Conservation (phyloP, 2,329 filamentous ascomycete genomes). For the Bipolaris victoriae region DNA sequence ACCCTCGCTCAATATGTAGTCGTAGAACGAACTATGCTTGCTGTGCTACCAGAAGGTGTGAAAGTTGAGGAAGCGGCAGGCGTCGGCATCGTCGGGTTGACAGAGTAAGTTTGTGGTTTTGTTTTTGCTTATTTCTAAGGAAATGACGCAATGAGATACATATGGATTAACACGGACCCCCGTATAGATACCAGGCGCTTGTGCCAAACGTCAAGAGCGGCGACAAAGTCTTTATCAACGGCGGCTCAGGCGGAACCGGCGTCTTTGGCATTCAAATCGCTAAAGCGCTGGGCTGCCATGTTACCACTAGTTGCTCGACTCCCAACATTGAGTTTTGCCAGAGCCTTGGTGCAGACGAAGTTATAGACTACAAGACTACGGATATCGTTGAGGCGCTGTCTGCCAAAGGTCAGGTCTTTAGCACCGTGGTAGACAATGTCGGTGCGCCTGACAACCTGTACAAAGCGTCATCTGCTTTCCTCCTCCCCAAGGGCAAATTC, state of each 20-base stretch:
- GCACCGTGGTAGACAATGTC: conserved; percentile 65
- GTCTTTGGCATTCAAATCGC: conserved; percentile 68
- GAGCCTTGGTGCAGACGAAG: conserved; percentile 66
- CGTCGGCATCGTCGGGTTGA: conserved; percentile 48
- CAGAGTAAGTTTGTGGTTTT: conserved; percentile 33
- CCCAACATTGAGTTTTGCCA: conserved; percentile 64
- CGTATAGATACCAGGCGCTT: conserved; percentile 40
- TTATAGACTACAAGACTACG: conserved; percentile 64
- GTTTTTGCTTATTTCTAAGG: neutral
- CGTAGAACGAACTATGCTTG: conserved; percentile 28
- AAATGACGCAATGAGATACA: neutral
- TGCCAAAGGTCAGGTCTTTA: conserved; percentile 57
- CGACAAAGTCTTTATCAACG: conserved; percentile 68
- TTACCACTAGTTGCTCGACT: conserved; percentile 65
- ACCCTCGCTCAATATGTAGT: conserved; percentile 48
- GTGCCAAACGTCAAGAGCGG: conserved; percentile 47
- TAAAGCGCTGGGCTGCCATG: conserved; percentile 64
- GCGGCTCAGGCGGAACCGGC: conserved; percentile 67
- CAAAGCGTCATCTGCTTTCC: conserved; percentile 58
- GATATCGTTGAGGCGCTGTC: conserved; percentile 58
- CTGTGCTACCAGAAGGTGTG: conserved; percentile 34
- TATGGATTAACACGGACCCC: neutral
- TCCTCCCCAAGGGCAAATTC: conserved; percentile 58
- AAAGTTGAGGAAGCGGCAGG: conserved; percentile 45
- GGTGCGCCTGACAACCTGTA: conserved; percentile 60